phyloP scores from a whole-genome alignment of 208 protist species.

The Wallacemonas collosoma region DNA sequence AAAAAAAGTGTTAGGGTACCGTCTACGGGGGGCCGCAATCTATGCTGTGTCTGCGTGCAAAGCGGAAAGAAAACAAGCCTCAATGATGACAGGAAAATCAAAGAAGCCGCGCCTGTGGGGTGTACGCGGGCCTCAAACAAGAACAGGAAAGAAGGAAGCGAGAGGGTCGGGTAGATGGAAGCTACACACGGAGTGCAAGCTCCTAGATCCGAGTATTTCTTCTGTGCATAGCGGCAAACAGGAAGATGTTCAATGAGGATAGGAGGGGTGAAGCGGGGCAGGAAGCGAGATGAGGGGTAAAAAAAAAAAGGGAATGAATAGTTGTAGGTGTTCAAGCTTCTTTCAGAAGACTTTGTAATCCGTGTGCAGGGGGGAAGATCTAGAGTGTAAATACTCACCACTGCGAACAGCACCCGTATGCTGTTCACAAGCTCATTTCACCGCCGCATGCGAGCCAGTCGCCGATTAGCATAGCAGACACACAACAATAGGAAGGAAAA shows the following conservation, averaged over 20 bases:
- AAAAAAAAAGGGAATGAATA: background rate
- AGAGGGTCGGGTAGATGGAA: background rate
- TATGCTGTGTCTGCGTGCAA: constrained; percentile 9
- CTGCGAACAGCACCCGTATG: no score
- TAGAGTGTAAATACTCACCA: no score
- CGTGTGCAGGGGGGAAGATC: no score
- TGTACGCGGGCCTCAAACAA: no score
- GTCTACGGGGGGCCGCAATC: background rate
- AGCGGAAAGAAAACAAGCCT: constrained; percentile 15
- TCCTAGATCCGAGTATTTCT: background rate
- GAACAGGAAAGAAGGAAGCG: background rate
- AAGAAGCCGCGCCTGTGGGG: background rate
- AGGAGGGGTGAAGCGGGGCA: no score
- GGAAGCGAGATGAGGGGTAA: background rate
- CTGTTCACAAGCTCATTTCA: no score
- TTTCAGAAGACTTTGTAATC: no score
- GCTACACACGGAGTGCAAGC: constrained; percentile 13
- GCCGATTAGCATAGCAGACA: no score
- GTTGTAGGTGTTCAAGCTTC: no score
- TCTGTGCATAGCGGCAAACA: background rate
- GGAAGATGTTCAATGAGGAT: background rate
- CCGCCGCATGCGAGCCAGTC: no score
- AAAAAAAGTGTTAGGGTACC: constrained; percentile 2
- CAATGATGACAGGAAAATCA: background rate
- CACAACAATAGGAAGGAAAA: no score